A percentile compares a stretch with the other conserved stretches of the same genome.
Evolutionary conservation across 2,329 filamentous ascomycete genomes (phyloP).

Genomic region (Monilinia fructigena): DNA sequence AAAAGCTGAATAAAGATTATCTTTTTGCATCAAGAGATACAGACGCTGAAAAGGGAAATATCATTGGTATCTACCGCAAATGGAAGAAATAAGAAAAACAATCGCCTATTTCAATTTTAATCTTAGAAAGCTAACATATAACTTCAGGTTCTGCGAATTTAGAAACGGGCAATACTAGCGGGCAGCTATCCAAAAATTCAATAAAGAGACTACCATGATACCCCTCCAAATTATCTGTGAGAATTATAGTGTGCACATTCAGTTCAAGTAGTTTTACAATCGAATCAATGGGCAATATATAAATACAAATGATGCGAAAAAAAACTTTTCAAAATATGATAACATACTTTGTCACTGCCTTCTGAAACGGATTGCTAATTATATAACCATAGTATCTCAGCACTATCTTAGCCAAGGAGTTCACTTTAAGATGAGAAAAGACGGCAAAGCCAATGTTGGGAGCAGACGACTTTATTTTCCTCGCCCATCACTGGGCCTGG

Average conservation of each 20-base stretch:
- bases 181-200: neutral
- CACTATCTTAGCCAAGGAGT: slow-evolving; percentile 19
- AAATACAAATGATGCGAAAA: slow-evolving; percentile 28
- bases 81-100: no score
- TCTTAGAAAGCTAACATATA: neutral
- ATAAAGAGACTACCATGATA: neutral
- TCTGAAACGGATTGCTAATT: slow-evolving; percentile 8
- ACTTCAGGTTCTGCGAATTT: neutral
- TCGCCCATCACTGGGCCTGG: slow-evolving; percentile 5
- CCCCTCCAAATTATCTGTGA: neutral
- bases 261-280: slow-evolving; percentile 34
- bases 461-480: slow-evolving; percentile 26
- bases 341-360: neutral
- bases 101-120: no score
- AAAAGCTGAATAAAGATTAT: neutral
- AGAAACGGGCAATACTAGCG: neutral
- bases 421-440: slow-evolving; percentile 25
- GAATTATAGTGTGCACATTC: neutral
- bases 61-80: no score
- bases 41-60: no score
- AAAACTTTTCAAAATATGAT: slow-evolving; percentile 24
- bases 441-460: slow-evolving; percentile 27
- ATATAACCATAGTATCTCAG: slow-evolving; percentile 24
- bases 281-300: slow-evolving; percentile 27
- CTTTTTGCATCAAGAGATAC: no score